Conservation (phyloP, 192 early-diverging fungal species). For the Spizellomyces punctatus region DNA sequence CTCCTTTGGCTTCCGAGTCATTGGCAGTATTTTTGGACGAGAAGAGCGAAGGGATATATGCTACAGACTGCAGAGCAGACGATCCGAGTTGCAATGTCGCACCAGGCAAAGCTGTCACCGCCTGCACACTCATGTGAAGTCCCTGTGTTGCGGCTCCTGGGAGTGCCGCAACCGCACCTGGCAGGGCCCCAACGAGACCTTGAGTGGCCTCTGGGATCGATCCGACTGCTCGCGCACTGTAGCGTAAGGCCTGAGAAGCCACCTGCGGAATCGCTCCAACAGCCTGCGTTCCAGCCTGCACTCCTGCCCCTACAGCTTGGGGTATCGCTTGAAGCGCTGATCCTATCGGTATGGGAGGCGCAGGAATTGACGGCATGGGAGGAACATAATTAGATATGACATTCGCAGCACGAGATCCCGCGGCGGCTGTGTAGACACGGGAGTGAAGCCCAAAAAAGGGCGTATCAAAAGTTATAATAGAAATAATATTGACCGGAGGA, state of each 20-base stretch:
- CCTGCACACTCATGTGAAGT: constrained; percentile 13
- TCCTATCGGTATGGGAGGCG: constrained; percentile 3
- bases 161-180: constrained; percentile 10
- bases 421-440: constrained; percentile 41
- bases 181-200: constrained; percentile 16
- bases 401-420: constrained; percentile 32
- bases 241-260: constrained; percentile 15
- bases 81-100: not conserved
- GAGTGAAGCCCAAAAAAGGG: constrained; percentile 56
- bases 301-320: constrained; percentile 15
- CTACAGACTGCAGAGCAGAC: not conserved
- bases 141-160: constrained; percentile 19
- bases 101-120: constrained; percentile 9
- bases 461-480: constrained; percentile 47
- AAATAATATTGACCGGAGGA: constrained; percentile 41
- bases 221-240: constrained; percentile 19
- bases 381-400: constrained; percentile 41
- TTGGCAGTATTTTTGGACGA: not conserved
- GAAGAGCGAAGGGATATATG: not conserved
- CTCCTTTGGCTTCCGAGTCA: not conserved
- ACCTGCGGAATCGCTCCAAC: not conserved
- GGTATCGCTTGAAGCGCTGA: constrained; percentile 15
- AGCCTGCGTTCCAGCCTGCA: constrained; percentile 16
- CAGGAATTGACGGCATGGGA: constrained; percentile 27
- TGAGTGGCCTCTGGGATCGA: constrained; percentile 28